Evolutionary conservation across 2,329 filamentous ascomycete species (phyloP).

Genomic region (Shiraia sp.): DNA sequence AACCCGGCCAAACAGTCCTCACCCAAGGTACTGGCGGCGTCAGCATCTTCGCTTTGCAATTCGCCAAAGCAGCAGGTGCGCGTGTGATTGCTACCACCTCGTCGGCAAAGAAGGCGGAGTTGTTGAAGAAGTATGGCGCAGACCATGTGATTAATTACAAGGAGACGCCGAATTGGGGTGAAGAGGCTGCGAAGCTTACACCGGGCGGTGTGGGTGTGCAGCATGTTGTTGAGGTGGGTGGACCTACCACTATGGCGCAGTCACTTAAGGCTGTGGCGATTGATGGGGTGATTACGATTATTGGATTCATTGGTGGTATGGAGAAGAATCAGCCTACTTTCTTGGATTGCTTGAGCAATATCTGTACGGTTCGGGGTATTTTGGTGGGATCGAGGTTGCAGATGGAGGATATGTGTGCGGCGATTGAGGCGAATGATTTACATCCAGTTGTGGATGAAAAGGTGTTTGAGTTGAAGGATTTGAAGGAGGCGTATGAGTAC

Average conservation of each 20-base stretch:
- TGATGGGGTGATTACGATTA: conserved; percentile 58
- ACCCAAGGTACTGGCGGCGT: conserved; percentile 75
- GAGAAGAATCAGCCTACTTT: conserved; percentile 56
- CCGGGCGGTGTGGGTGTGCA: conserved; percentile 61
- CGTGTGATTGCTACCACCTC: conserved; percentile 63
- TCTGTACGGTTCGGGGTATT: conserved; percentile 61
- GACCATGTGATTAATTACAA: conserved; percentile 63
- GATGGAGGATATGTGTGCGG: conserved; percentile 63
- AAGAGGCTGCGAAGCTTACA: conserved; percentile 56
- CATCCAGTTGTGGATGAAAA: conserved; percentile 63
- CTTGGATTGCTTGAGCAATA: conserved; percentile 53
- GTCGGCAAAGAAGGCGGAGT: conserved; percentile 53
- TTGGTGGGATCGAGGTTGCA: conserved; percentile 60
- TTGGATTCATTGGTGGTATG: conserved; percentile 61
- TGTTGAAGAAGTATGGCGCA: conserved; percentile 57
- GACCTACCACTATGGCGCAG: conserved; percentile 60
- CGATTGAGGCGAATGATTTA: conserved; percentile 63
- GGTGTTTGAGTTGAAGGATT: conserved; percentile 57
- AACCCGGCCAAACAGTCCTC: conserved; percentile 56
- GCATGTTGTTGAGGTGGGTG: conserved; percentile 68
- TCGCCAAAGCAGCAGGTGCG: conserved; percentile 58
- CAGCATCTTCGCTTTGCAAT: conserved; percentile 66
- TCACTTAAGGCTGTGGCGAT: conserved; percentile 57
- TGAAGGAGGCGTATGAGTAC: conserved; percentile 58
- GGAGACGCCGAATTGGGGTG: conserved; percentile 58